phyloP scores from a whole-genome alignment of 352 stramenopile genomes.

The Globisporangium ultimum region DNA sequence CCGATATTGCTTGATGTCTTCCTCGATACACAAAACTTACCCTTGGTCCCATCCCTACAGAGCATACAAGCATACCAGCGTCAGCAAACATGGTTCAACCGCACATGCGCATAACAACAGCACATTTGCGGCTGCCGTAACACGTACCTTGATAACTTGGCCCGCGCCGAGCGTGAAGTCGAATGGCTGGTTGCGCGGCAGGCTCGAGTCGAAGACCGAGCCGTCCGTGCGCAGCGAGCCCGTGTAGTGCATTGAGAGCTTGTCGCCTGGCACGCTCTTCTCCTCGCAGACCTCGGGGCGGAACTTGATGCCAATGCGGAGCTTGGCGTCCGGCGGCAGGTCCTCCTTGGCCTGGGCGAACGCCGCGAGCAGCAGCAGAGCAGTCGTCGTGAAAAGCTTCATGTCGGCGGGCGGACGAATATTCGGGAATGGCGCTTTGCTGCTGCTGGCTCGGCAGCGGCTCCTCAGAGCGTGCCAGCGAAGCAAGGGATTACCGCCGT shows the following conservation, averaged over 20 bases:
- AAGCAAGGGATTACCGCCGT: conserved; percentile 24
- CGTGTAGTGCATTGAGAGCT: conserved; percentile 96
- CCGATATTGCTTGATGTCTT: not conserved
- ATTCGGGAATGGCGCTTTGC: not conserved
- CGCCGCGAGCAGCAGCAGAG: conserved; percentile 31
- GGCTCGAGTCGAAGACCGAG: conserved; percentile 96
- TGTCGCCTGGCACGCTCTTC: conserved; percentile 79
- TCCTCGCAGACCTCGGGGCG: conserved; percentile 60
- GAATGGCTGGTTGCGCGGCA: conserved; percentile 92
- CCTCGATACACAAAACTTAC: conserved; percentile 19
- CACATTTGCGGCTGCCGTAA: too few relatives aligned
- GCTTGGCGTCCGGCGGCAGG: conserved; percentile 54
- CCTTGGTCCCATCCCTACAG: conserved; percentile 74
- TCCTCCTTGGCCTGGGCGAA: conserved; percentile 62
- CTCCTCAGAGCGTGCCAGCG: conserved; percentile 7
- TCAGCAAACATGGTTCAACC: not conserved
- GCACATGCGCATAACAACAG: not conserved
- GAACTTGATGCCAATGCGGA: conserved; percentile 81
- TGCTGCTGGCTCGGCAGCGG: conserved; percentile 2
- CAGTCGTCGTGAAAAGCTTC: conserved; percentile 37
- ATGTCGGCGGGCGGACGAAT: conserved; percentile 18
- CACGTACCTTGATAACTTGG: conserved; percentile 91
- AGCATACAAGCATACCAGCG: conserved; percentile 1
- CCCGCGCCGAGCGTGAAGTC: conserved; percentile 93
- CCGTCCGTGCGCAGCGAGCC: conserved; percentile 94